Conservation (phyloP, 2,329 filamentous ascomycete species). For the Beauveria asiatica region DNA sequence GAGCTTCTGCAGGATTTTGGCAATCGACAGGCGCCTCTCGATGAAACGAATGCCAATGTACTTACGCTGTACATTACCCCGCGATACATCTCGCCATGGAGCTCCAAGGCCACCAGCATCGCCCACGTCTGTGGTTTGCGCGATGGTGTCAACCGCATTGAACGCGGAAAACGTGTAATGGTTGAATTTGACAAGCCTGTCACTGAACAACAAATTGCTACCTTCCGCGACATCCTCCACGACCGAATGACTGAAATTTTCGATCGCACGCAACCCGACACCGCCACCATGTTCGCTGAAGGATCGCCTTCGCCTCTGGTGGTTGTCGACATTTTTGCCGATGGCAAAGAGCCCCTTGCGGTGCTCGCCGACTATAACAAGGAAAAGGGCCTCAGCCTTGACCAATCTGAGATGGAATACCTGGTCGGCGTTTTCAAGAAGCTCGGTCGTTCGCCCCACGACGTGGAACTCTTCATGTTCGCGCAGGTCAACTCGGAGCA, state of each 20-base stretch:
- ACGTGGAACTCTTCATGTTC: constrained; percentile 12
- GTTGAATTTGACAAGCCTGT: constrained; percentile 47
- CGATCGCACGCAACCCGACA: constrained; percentile 55
- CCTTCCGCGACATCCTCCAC: constrained; percentile 64
- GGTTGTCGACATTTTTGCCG: constrained; percentile 64
- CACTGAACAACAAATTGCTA: constrained; percentile 40
- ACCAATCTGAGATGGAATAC: constrained; percentile 85
- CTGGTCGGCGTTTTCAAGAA: constrained; percentile 56
- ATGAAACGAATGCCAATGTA: constrained; percentile 36
- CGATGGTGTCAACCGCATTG: constrained; percentile 64
- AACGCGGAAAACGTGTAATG: constrained; percentile 74
- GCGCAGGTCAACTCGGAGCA: constrained; percentile 90
- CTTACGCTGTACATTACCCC: constrained; percentile 67
- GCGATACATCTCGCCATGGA: constrained; percentile 91
- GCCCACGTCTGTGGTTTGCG: constrained; percentile 82
- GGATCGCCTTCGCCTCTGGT: constrained; percentile 53
- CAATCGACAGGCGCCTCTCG: constrained; percentile 19
- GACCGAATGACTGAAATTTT: constrained; percentile 95
- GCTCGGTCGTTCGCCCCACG: constrained; percentile 26
- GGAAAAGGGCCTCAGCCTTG: constrained; percentile 74
- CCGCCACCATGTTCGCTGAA: constrained; percentile 72
- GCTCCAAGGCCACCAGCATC: constrained; percentile 90
- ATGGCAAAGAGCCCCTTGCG: constrained; percentile 55
- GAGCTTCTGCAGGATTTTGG: constrained; percentile 36
- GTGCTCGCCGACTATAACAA: constrained; percentile 78